phyloP scores from a whole-genome alignment of 257 asterid genomes.

The Nicotiana sylvestris region DNA sequence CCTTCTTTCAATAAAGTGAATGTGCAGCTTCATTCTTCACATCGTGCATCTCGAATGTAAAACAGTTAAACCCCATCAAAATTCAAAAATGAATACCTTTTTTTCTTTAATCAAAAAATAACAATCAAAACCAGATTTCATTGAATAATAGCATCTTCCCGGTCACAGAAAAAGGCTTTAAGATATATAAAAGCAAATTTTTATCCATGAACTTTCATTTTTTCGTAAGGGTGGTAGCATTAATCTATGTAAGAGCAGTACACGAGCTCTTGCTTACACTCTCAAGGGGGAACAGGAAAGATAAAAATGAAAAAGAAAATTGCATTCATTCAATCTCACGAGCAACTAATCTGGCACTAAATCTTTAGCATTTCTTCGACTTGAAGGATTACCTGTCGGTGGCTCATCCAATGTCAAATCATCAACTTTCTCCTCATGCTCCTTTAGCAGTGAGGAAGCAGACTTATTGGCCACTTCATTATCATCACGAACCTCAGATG shows the following conservation, averaged over 20 bases:
- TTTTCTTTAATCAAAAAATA: not conserved
- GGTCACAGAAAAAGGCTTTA: no score
- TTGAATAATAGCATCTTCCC: no score
- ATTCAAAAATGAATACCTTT: not conserved
- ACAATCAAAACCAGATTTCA: not conserved
- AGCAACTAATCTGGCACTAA: not conserved
- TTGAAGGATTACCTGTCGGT: slow-evolving; percentile 40
- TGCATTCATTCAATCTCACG: not conserved
- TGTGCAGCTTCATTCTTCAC: not conserved
- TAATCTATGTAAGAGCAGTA: not conserved
- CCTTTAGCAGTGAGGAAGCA: slow-evolving; percentile 31
- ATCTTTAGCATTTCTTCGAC: not conserved
- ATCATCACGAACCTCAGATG: slow-evolving; percentile 26
- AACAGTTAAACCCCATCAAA: not conserved
- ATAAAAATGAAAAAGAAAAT: not conserved
- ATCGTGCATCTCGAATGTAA: not conserved
- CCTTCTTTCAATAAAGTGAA: not conserved
- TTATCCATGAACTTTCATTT: not conserved
- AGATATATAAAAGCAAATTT: not conserved
- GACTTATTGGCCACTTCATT: slow-evolving; percentile 28
- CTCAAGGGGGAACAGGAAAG: not conserved
- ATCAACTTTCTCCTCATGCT: slow-evolving; percentile 47
- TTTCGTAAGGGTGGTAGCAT: not conserved
- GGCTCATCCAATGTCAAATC: slow-evolving; percentile 51
- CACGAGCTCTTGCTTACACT: no score